Conservation (phyloP, 2,329 filamentous ascomycete species). For the Colletotrichum gigasporum region DNA sequence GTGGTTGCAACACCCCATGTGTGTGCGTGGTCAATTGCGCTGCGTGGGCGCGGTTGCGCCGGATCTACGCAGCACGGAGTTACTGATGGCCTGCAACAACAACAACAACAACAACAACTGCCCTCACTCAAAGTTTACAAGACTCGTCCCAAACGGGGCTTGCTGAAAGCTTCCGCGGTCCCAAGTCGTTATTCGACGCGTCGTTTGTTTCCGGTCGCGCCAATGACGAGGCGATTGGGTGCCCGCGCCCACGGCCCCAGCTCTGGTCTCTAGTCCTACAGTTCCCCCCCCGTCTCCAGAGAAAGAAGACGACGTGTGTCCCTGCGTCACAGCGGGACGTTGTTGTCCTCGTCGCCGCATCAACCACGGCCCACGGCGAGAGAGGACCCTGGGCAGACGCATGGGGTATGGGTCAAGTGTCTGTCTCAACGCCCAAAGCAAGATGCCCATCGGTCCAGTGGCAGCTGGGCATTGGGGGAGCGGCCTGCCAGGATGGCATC, state of each 20-base stretch:
- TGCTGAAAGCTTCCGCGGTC: conserved; percentile 8
- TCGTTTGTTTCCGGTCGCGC: conserved; percentile 13
- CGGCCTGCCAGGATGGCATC: conserved; percentile 14
- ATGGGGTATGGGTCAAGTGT: conserved; percentile 21
- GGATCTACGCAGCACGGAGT: too few species aligned
- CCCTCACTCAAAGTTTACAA: neutral
- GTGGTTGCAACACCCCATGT: conserved; percentile 8
- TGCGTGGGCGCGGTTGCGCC: neutral
- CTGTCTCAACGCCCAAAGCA: conserved; percentile 27
- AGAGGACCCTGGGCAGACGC: conserved; percentile 15
- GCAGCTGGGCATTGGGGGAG: conserved; percentile 7
- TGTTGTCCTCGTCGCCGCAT: conserved; percentile 28
- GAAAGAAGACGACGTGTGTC: conserved; percentile 4
- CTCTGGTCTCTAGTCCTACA: too few species aligned
- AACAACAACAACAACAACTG: too few species aligned
- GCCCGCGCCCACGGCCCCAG: neutral
- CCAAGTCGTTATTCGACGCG: conserved; percentile 11
- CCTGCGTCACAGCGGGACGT: conserved; percentile 15
- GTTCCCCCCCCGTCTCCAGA: neutral
- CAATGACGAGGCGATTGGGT: neutral
- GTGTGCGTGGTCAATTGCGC: conserved; percentile 2
- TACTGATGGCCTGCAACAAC: too few species aligned
- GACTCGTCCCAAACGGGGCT: conserved; percentile 18
- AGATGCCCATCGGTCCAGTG: conserved; percentile 22
- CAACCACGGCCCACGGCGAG: conserved; percentile 21